phyloP scores from a whole-genome alignment of 2,329 filamentous ascomycete genomes.

The Fusarium foetens region DNA sequence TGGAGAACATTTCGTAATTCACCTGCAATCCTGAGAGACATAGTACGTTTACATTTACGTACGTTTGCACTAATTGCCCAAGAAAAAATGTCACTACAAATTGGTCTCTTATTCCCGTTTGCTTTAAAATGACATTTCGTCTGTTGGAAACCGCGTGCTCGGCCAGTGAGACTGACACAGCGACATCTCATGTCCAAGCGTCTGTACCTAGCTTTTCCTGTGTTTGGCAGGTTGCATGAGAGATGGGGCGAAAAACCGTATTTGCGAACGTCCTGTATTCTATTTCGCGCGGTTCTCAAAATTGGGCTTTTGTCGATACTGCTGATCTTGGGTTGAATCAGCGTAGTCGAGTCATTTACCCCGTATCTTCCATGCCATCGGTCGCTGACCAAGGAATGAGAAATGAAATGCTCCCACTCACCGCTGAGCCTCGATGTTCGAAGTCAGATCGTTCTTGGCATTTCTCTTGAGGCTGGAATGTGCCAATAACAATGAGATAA shows the following conservation, averaged over 20 bases:
- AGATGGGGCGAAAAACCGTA: slow-evolving; percentile 15
- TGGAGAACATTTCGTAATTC: not conserved
- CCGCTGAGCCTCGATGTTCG: slow-evolving; percentile 32
- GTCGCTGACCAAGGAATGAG: slow-evolving; percentile 23
- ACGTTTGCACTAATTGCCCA: not conserved
- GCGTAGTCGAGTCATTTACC: slow-evolving; percentile 22
- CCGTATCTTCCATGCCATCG: not conserved
- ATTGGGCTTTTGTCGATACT: not conserved
- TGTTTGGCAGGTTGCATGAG: slow-evolving; percentile 35
- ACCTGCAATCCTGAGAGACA: not conserved
- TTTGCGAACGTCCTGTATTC: not conserved
- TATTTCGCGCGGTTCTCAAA: not conserved
- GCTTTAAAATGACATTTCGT: slow-evolving; percentile 11
- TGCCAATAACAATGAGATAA: slow-evolving; percentile 2
- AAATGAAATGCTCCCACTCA: not conserved
- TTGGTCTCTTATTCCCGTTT: slow-evolving; percentile 1
- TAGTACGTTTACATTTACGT: not conserved
- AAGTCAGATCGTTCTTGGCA: slow-evolving; percentile 22
- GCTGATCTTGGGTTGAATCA: slow-evolving; percentile 24
- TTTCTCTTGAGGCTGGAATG: not conserved
- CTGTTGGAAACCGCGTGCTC: not conserved
- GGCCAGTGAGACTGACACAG: slow-evolving; percentile 26
- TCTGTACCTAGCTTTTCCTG: slow-evolving; percentile 10
- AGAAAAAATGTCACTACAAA: not conserved
- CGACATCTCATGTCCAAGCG: slow-evolving; percentile 21